Evolutionary conservation across 2,329 filamentous ascomycete genomes (phyloP).

Genomic region (Teratosphaeriaceae sp.): DNA sequence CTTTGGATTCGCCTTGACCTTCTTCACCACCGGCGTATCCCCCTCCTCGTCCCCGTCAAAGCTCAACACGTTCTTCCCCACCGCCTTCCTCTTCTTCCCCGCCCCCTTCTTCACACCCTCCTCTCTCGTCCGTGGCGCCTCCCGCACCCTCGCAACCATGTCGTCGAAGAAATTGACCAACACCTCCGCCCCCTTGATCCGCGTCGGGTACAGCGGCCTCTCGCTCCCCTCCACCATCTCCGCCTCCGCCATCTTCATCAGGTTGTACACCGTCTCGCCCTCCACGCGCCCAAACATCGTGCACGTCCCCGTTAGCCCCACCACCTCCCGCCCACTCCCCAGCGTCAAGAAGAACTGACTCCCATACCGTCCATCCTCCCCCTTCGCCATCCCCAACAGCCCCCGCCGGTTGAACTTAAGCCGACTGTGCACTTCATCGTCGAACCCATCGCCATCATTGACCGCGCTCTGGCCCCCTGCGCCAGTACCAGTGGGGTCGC

Average conservation of each 20-base stretch:
- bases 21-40: slow-evolving; percentile 60
- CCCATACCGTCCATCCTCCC: slow-evolving; percentile 65
- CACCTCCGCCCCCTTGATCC: slow-evolving; percentile 67
- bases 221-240: slow-evolving; percentile 76
- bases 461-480: slow-evolving; percentile 89
- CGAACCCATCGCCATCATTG: slow-evolving; percentile 73
- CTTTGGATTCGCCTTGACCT: slow-evolving; percentile 71
- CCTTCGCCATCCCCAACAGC: slow-evolving; percentile 90
- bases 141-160: slow-evolving; percentile 63
- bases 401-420: slow-evolving; percentile 90
- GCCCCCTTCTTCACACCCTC: slow-evolving; percentile 35
- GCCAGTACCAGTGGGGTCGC: slow-evolving; percentile 88
- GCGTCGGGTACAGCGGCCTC: slow-evolving; percentile 77
- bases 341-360: slow-evolving; percentile 98
- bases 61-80: slow-evolving; percentile 68
- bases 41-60: slow-evolving; percentile 62
- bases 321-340: slow-evolving; percentile 73
- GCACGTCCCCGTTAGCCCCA: slow-evolving; percentile 78
- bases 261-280: slow-evolving; percentile 92
- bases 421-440: slow-evolving; percentile 86
- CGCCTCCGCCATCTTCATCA: slow-evolving; percentile 86
- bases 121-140: slow-evolving; percentile 45
- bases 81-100: slow-evolving; percentile 60
- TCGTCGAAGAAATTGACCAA: slow-evolving; percentile 76
- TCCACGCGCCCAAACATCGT: slow-evolving; percentile 89